Percentiles rank a stretch among this genome's conserved stretches.
These are phyloP conservation scores for Vicia villosa DNA, from an alignment of 306 rosid species.

Conservation along the genomic window DNA sequence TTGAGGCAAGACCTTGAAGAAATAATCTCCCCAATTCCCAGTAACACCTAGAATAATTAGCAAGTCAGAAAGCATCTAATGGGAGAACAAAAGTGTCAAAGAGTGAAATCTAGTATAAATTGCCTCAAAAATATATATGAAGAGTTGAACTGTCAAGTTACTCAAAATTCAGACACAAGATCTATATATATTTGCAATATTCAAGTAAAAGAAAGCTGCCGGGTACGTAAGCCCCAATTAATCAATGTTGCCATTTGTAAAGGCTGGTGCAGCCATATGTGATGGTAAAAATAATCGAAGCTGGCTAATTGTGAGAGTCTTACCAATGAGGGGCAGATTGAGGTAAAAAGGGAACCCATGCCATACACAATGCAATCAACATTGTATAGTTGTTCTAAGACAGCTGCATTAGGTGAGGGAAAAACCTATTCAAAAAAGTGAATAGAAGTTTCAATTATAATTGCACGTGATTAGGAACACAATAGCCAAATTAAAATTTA, in stretches of 20 bases:
- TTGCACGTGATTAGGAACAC: conserved; percentile 21
- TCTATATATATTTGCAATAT: conserved; percentile 5
- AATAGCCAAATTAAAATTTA: conserved; percentile 27
- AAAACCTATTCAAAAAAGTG: conserved; percentile 66
- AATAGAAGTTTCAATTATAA: conserved; percentile 17
- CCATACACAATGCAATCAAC: conserved; percentile 91
- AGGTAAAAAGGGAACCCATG: conserved; percentile 96
- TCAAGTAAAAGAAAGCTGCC: conserved; percentile 12
- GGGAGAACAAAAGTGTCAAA: conserved; percentile 17
- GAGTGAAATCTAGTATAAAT: conserved; percentile 21
- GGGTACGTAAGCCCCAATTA: conserved; percentile 9
- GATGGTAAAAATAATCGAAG: conserved; percentile 13
- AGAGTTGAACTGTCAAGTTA: conserved; percentile 18
- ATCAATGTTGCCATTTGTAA: conserved; percentile 17
- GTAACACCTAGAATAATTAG: conserved; percentile 63
- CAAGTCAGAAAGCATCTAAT: conserved; percentile 25
- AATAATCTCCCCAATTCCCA: conserved; percentile 84
- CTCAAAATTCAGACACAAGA: background rate
- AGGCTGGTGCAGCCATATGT: background rate
- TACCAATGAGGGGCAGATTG: conserved; percentile 95
- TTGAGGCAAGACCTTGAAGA: conserved; percentile 90
- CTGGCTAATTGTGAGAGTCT: conserved; percentile 29
- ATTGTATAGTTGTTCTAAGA: conserved; percentile 68
- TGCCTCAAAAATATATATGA: conserved; percentile 21
- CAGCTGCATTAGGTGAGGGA: conserved; percentile 68